phyloP scores from a whole-genome alignment of 345 rosid genomes.

The Streptanthus diversifolius region DNA sequence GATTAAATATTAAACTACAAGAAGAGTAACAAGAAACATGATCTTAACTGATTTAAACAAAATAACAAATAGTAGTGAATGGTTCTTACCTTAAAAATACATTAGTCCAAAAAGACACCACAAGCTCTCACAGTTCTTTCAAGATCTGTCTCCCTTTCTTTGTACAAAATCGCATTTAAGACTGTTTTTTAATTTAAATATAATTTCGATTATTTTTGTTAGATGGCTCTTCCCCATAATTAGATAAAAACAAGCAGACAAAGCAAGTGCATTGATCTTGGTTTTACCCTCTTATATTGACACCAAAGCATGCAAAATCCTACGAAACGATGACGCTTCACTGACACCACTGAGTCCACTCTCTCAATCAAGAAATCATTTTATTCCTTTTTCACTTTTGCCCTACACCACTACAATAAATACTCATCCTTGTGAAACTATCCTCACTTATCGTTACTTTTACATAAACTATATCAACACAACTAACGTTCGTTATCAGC shows the following conservation, averaged over 20 bases:
- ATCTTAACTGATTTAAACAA: background rate
- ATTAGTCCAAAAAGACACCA: constrained; percentile 9
- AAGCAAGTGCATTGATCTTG: constrained; percentile 31
- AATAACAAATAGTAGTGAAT: background rate
- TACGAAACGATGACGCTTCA: constrained; percentile 26
- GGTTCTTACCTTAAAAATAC: constrained; percentile 9
- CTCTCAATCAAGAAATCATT: constrained; percentile 17
- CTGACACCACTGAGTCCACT: constrained; percentile 5
- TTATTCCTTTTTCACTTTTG: constrained; percentile 20
- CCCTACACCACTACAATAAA: constrained; percentile 12
- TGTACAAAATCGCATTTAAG: constrained; percentile 32
- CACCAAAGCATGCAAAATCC: constrained; percentile 31
- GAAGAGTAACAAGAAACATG: background rate
- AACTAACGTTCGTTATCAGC: background rate
- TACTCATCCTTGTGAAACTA: constrained; percentile 18
- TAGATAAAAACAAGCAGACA: constrained; percentile 32
- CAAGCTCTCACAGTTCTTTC: constrained; percentile 23
- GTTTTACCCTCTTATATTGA: constrained; percentile 22
- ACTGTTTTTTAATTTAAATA: background rate
- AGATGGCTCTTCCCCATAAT: constrained; percentile 29
- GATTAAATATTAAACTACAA: background rate
- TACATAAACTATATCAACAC: background rate
- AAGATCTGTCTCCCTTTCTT: constrained; percentile 28
- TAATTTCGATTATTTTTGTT: background rate
- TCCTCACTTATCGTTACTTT: background rate